These are phyloP conservation scores for Hortiboletus flavorubellus DNA, from an alignment of 768 basidiomycete genomes.

Conservation along the genomic window DNA sequence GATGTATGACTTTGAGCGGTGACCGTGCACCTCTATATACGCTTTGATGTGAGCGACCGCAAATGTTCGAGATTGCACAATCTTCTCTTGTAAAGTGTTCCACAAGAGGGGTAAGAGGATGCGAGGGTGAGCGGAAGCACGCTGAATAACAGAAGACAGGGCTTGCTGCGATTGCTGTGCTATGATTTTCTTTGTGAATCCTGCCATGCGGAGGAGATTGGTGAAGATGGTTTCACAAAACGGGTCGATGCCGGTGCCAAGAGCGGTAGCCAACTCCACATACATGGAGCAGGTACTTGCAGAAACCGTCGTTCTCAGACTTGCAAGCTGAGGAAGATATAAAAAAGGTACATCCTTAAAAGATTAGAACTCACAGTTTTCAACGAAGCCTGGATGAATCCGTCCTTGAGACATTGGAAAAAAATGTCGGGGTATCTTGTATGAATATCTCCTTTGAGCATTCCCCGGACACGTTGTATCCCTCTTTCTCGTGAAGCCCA, in stretches of 20 bases:
- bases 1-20: constrained; percentile 57
- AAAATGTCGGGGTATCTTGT: constrained; percentile 72
- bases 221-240: constrained; percentile 73
- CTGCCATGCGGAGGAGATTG: constrained; percentile 82
- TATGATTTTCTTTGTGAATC: constrained; percentile 88
- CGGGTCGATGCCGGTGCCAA: constrained; percentile 71
- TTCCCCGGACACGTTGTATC: constrained; percentile 76
- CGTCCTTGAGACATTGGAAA: constrained; percentile 66
- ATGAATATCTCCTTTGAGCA: constrained; percentile 85
- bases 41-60: constrained; percentile 67
- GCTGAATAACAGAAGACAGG: constrained; percentile 61
- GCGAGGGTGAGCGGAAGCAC: constrained; percentile 71
- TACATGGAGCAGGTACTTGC: constrained; percentile 76
- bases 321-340: constrained; percentile 56
- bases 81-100: constrained; percentile 76
- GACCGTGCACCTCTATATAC: constrained; percentile 72
- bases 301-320: constrained; percentile 89
- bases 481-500: constrained; percentile 83
- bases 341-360: not conserved
- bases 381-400: constrained; percentile 76
- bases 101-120: constrained; percentile 65
- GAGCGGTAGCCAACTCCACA: constrained; percentile 61
- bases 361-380: constrained; percentile 65
- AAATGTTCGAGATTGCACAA: constrained; percentile 65
- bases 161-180: constrained; percentile 81